Evolutionary conservation across 495 filamentous ascomycete species (phyloP), one percentile per base, ranked within the genome.

Genomic region (Daldinia loculata): DNA sequence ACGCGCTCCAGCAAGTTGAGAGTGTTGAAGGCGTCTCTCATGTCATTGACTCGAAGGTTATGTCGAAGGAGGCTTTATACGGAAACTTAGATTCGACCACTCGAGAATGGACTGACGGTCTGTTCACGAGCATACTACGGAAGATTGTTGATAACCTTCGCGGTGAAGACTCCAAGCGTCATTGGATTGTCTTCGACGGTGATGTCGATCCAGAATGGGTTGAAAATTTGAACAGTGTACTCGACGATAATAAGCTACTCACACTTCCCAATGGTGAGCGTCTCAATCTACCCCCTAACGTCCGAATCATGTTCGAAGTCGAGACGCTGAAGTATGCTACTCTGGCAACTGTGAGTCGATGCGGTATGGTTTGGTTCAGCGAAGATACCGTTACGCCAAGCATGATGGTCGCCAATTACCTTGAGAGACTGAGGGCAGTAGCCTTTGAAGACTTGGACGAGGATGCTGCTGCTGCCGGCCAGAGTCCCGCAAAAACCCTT

Each of bases 311-410:
- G 93, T 99, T 99, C 69, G 95, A 99, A 82, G 95, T 99, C 27
- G 96, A 98, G 82, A 98, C 89, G n/a, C 84, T 99, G 43, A 97
- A 95, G 75, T 99, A 99, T 78, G 95, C 95, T 41, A 99, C 95
- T 0, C 86, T 98, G 43, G 95, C 95, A 41, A 99, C 95, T 41
- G 95, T 99, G 73, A 93, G 90, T 90, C 93, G 95, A 81, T 99
- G 95, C 80, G 95, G 95, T 84, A 99, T 99, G 95, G 95, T 99
- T 7, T 99, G 95, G 95, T 98, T 98, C 81, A 98, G 94, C 76
- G 94, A 96, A 68, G 96, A 99, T 75, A 98, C 93, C 17, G 94
- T 99, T 43, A 94, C 92, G 19, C 87, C 93, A 6, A 87, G 85
- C 70, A 97, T 99, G 93, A 93, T 98, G 88, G 89, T 98, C 38